A percentile compares a stretch with the other conserved stretches of the same genome.
Evolutionary conservation across 306 rosid genomes (phyloP).

Genomic region (Pterocarpus santalinus): DNA sequence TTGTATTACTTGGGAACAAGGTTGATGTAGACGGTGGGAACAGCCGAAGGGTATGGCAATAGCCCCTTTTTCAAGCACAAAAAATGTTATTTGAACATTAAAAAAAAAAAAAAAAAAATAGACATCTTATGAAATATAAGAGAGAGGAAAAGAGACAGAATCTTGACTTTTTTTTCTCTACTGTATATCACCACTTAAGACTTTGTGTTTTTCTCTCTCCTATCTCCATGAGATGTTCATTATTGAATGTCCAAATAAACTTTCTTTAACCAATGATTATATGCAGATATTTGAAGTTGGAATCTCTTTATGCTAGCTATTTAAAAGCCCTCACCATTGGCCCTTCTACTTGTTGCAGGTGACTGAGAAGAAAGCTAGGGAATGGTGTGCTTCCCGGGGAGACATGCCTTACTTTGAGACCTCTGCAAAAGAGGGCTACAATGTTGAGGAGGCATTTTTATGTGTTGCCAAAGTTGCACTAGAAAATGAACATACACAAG

Average conservation of each 20-base stretch:
- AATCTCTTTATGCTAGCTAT: neutral
- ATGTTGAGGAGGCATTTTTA: slow-evolving; percentile 78
- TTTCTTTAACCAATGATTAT: too few species aligned
- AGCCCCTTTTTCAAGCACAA: neutral
- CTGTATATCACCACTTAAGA: too few species aligned
- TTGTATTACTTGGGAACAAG: slow-evolving; percentile 83
- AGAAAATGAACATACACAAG: slow-evolving; percentile 70
- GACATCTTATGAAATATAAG: too few species aligned
- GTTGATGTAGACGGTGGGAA: slow-evolving; percentile 74
- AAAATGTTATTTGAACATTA: too few species aligned
- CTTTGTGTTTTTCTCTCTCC: too few species aligned
- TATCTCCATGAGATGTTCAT: too few species aligned
- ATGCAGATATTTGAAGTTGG: neutral
- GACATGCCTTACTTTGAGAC: slow-evolving; percentile 90
- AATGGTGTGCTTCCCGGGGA: slow-evolving; percentile 84
- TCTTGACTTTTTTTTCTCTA: too few species aligned
- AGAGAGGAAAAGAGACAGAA: too few species aligned
- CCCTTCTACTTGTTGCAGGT: slow-evolving; percentile 57
- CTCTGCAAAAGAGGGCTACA: slow-evolving; percentile 81
- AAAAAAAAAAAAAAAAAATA: too few species aligned
- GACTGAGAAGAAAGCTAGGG: slow-evolving; percentile 69
- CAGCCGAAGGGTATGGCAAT: slow-evolving; percentile 65
- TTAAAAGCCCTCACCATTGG: too few species aligned
- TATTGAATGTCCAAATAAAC: too few species aligned
- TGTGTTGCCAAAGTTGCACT: slow-evolving; percentile 73